These are phyloP conservation scores for Trypanosoma caninum DNA, from an alignment of 208 protist species.

Conservation along the genomic window DNA sequence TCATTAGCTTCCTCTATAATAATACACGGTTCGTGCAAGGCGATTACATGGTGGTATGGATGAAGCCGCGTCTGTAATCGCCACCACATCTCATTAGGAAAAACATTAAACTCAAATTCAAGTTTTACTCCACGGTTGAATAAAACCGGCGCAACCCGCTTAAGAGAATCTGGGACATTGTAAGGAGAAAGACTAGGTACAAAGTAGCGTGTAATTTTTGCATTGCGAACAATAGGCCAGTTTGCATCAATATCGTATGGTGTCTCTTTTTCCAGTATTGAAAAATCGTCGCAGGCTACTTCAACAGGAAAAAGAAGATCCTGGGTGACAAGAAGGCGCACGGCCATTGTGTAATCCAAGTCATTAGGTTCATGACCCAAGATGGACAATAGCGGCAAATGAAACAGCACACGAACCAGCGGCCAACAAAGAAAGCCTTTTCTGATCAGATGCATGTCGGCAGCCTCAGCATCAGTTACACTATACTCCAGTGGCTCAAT, in stretches of 20 bases:
- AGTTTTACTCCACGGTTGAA: slow-evolving; percentile 76
- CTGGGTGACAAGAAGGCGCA: slow-evolving; percentile 75
- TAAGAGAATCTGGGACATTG: slow-evolving; percentile 39
- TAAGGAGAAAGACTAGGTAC: slow-evolving; percentile 76
- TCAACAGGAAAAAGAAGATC: slow-evolving; percentile 66
- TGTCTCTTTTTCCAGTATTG: slow-evolving; percentile 65
- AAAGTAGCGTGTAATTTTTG: slow-evolving; percentile 68
- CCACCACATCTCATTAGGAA: slow-evolving; percentile 87
- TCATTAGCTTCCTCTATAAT: slow-evolving; percentile 36
- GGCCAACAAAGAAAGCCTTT: slow-evolving; percentile 77
- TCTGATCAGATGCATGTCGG: slow-evolving; percentile 71
- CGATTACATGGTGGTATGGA: slow-evolving; percentile 43
- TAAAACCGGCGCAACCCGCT: slow-evolving; percentile 61
- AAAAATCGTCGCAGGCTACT: slow-evolving; percentile 60
- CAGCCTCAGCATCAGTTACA: slow-evolving; percentile 61
- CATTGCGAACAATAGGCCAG: slow-evolving; percentile 25
- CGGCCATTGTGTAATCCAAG: slow-evolving; percentile 71
- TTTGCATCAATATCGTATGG: slow-evolving; percentile 43
- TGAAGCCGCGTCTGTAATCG: slow-evolving; percentile 76
- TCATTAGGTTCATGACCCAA: slow-evolving; percentile 58
- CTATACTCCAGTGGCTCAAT: slow-evolving; percentile 85
- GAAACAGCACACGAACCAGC: slow-evolving; percentile 75
- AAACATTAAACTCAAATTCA: slow-evolving; percentile 81
- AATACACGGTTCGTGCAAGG: slow-evolving; percentile 50
- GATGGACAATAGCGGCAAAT: slow-evolving; percentile 48